Evolutionary conservation across 371 early-diverging fungal genomes (phyloP).

Genomic region (Sanchytrium tribonematis): DNA sequence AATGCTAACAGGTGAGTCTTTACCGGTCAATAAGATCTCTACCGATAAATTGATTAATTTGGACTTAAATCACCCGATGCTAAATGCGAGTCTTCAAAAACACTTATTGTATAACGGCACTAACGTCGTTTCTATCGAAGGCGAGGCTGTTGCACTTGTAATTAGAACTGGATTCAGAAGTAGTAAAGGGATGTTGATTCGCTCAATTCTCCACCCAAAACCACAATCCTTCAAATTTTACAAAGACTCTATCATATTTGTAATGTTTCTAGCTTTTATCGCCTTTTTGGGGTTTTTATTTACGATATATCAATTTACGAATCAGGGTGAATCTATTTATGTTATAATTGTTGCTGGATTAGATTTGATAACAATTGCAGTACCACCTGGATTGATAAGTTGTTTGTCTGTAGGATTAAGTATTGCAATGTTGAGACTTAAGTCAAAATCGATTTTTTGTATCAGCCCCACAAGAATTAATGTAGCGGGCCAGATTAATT

Average conservation of each 20-base stretch:
- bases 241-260: constrained; percentile 6
- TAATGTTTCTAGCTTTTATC: constrained; percentile 1
- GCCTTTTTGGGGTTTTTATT: not conserved
- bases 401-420: constrained; percentile 10
- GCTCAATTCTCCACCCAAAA: constrained; percentile 9
- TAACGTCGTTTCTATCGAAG: constrained; percentile 4
- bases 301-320: constrained; percentile 2
- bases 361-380: constrained; percentile 2
- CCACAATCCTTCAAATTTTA: constrained; percentile 7
- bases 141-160: constrained; percentile 8
- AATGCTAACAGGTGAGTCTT: constrained; percentile 92
- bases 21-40: constrained; percentile 42
- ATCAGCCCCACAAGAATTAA: constrained; percentile 10
- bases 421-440: constrained; percentile 6
- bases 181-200: constrained; percentile 11
- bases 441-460: constrained; percentile 7
- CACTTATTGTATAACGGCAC: constrained; percentile 8
- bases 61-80: not conserved
- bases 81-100: not conserved
- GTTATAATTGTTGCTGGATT: not conserved
- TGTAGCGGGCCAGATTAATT: constrained; percentile 10
- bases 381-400: constrained; percentile 12
- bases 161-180: constrained; percentile 12
- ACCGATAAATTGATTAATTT: not conserved
- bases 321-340: not conserved